Evolutionary conservation across 202 grass and related monocot species (phyloP).

Genomic region (Miscanthus sacchariflorus): DNA sequence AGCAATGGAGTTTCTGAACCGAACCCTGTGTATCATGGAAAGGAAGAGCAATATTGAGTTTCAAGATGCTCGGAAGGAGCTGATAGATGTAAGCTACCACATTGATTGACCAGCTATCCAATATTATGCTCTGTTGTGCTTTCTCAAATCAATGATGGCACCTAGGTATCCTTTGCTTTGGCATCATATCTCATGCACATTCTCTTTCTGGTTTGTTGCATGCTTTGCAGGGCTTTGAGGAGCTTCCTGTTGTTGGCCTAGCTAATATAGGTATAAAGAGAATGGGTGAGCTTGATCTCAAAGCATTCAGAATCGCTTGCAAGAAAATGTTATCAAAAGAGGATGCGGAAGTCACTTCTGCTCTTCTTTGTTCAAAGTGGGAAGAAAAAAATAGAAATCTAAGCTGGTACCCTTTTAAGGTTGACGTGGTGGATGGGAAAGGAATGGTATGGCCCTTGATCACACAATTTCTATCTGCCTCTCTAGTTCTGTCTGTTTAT

Average conservation of each 20-base stretch:
- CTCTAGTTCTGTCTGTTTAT: not conserved
- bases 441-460: slow-evolving; percentile 15
- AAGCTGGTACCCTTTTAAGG: slow-evolving; percentile 70
- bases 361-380: slow-evolving; percentile 61
- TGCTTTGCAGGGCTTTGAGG: slow-evolving; percentile 56
- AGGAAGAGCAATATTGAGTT: slow-evolving; percentile 46
- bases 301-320: slow-evolving; percentile 54
- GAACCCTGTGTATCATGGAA: slow-evolving; percentile 51
- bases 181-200: not conserved
- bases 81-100: slow-evolving; percentile 60
- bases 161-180: slow-evolving; percentile 7
- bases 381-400: slow-evolving; percentile 61
- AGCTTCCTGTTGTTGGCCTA: slow-evolving; percentile 38
- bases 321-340: slow-evolving; percentile 45
- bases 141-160: not conserved
- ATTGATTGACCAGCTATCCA: not conserved
- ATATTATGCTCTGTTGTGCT: too few relatives aligned
- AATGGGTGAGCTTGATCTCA: slow-evolving; percentile 54
- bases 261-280: slow-evolving; percentile 59
- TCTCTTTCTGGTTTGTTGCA: slow-evolving; percentile 4
- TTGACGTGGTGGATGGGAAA: slow-evolving; percentile 39
- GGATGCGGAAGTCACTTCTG: slow-evolving; percentile 44
- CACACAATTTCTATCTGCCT: not conserved
- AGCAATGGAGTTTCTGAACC: too few relatives aligned
- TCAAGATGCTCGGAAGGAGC: slow-evolving; percentile 53